Percentiles rank a stretch among this genome's conserved stretches.
These are phyloP conservation scores for Hypsizygus ulmarius DNA, from an alignment of 1,284 basidiomycete genomes.

Conservation along the genomic window DNA sequence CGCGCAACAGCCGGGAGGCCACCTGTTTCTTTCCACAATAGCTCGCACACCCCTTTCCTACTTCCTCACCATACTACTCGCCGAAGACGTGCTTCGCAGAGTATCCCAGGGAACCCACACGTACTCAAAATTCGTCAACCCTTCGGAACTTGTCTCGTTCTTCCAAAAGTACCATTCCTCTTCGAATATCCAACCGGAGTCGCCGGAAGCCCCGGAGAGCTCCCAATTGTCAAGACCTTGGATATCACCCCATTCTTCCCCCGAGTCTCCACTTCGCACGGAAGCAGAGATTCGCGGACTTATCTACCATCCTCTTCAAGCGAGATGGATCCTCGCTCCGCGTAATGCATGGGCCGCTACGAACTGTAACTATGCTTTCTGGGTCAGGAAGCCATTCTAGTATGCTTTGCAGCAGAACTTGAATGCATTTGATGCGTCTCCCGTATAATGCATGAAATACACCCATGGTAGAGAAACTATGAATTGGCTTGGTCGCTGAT, in stretches of 20 bases:
- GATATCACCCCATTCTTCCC: constrained; percentile 37
- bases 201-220: constrained; percentile 11
- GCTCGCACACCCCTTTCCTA: constrained; percentile 90
- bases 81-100: constrained; percentile 80
- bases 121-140: constrained; percentile 87
- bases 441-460: too few species aligned
- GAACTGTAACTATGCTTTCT: constrained; percentile 80
- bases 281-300: constrained; percentile 84
- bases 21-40: constrained; percentile 96
- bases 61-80: constrained; percentile 87
- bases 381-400: constrained; percentile 62
- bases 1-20: constrained; percentile 79
- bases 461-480: too few species aligned
- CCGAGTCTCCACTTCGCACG: constrained; percentile 47
- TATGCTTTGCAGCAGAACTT: constrained; percentile 3
- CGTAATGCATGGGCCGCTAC: constrained; percentile 60
- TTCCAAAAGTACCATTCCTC: constrained; percentile 64
- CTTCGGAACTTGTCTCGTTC: constrained; percentile 83
- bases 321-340: constrained; percentile 70
- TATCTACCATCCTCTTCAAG: constrained; percentile 76
- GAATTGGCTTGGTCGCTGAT: too few species aligned
- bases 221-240: constrained; percentile 28
- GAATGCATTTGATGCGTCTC: background rate
- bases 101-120: constrained; percentile 93
- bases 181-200: constrained; percentile 13